Base-by-base conservation (phyloP, 1,284 basidiomycete species). In the Ceratobasidium sp. region DNA sequence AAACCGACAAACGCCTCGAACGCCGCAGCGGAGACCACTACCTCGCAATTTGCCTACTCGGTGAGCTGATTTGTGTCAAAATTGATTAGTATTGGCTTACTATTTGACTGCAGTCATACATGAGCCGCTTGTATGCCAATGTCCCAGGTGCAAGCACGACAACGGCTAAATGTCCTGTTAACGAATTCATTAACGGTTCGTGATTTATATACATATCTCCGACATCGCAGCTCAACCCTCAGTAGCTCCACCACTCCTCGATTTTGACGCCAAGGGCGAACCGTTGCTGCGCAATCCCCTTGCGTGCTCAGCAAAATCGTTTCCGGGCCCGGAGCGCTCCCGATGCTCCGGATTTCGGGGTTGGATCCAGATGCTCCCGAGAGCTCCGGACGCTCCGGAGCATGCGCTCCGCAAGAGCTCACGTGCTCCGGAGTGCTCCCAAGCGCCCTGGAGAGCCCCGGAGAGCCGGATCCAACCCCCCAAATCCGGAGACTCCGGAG, bases 21-120 rank as follows among this genome's bases (percentile, higher is more conserved):
- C 39, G 33, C 39, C 20, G 23, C 40, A 23, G 44, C 9, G 0
- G 39, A 20, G 2, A 28, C 23, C 33, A 10, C 42, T 13, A 61
- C 3, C 7, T 72, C 26, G 7, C 70, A 72, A 46, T 71, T 71
- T 56, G 51, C 26, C 0, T 61, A 72, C 12, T 61, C 56, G 28
- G 70, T 61, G 40, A 7, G 40, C 39, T n/a, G 18, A 39, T 20
- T 15, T 33, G 3, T 53, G 39, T 55, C 39, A 23, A 23, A 28
- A 53, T 20, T 49, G 26, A 33, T 33, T 13, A 23, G 4, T 46
- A n/a, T 53, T 39, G 49, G 26, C 18, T 58, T 28, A 55, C 28
- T 69, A 28, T 69, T 51, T 40, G n/a, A 33, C 40, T 23, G 5
- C 63, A 71, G 69, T 40, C 33, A 7, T 71, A 58, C 42, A 42